phyloP scores from a whole-genome alignment of 345 rosid genomes.

The Syzygium grande region DNA sequence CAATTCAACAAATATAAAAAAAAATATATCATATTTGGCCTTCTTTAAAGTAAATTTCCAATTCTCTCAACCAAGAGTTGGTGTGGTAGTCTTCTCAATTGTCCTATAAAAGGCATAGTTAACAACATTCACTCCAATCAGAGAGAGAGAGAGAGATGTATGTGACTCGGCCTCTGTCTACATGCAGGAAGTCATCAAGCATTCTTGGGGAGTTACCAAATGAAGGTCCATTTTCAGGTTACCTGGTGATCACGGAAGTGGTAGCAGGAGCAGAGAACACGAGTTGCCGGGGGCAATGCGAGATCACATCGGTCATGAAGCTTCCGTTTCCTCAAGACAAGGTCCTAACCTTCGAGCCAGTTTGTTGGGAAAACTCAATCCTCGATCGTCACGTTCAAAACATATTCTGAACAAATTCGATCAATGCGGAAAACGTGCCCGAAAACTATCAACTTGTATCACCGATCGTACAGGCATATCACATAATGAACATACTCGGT shows the following conservation, averaged over 20 bases:
- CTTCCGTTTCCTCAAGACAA: constrained; percentile 69
- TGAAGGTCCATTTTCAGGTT: constrained; percentile 59
- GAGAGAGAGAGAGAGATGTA: constrained; percentile 21
- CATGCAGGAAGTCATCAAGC: constrained; percentile 30
- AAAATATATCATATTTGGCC: not conserved
- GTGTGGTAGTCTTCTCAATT: not conserved
- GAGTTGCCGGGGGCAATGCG: constrained; percentile 41
- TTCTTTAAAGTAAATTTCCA: not conserved
- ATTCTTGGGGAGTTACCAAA: constrained; percentile 42
- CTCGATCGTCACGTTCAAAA: too few relatives aligned
- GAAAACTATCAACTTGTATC: too few relatives aligned
- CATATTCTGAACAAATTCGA: too few relatives aligned
- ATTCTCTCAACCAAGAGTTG: not conserved
- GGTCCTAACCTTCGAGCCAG: constrained; percentile 32
- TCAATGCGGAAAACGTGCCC: too few relatives aligned
- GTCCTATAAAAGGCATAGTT: too few relatives aligned
- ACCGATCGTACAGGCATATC: too few relatives aligned
- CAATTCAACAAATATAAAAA: not conserved
- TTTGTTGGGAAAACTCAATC: constrained; percentile 33
- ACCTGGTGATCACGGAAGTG: constrained; percentile 57
- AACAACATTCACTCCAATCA: too few relatives aligned
- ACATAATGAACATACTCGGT: too few relatives aligned
- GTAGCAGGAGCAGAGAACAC: constrained; percentile 51
- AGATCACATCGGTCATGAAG: constrained; percentile 28
- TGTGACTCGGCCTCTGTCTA: constrained; percentile 48